Percentiles rank a stretch among this genome's conserved stretches.
These are phyloP conservation scores for Scutellaria baicalensis DNA, from an alignment of 257 asterid species.

Conservation along the genomic window DNA sequence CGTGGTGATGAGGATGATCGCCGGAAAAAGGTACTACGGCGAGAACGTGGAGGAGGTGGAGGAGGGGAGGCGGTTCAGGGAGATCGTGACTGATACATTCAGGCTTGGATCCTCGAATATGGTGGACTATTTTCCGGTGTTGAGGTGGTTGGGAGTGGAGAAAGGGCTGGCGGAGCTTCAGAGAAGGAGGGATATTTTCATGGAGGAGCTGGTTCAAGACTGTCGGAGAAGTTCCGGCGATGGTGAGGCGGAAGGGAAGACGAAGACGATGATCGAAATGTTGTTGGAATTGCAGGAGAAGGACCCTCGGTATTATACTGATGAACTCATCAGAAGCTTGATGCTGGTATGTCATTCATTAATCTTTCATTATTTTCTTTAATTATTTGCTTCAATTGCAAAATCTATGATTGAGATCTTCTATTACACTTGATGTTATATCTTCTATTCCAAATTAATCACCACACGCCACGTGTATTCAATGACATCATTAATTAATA, in stretches of 20 bases:
- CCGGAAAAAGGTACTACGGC: slow-evolving; percentile 43
- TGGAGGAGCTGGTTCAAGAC: slow-evolving; percentile 41
- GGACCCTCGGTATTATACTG: slow-evolving; percentile 45
- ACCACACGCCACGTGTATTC: too few species aligned
- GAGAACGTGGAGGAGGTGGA: slow-evolving; percentile 31
- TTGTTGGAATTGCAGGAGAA: slow-evolving; percentile 36
- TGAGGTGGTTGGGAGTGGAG: slow-evolving; percentile 35
- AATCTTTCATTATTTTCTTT: too few species aligned
- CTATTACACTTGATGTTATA: too few species aligned
- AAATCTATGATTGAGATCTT: too few species aligned
- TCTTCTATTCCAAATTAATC: too few species aligned
- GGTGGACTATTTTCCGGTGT: slow-evolving; percentile 37
- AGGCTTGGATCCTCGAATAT: slow-evolving; percentile 11
- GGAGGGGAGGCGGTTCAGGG: slow-evolving; percentile 37
- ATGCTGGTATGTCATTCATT: slow-evolving; percentile 25
- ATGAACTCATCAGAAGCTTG: slow-evolving; percentile 30
- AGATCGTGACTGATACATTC: slow-evolving; percentile 24
- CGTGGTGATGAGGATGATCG: slow-evolving; percentile 46
- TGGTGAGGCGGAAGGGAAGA: slow-evolving; percentile 7
- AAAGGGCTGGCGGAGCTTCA: slow-evolving; percentile 26
- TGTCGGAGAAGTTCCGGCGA: slow-evolving; percentile 12
- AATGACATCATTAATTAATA: too few species aligned
- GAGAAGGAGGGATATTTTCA: slow-evolving; percentile 29
- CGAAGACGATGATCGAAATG: slow-evolving; percentile 40
- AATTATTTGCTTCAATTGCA: too few species aligned